These are phyloP conservation scores for Carallia pectinifolia DNA, from an alignment of 345 rosid genomes.

Conservation along the genomic window DNA sequence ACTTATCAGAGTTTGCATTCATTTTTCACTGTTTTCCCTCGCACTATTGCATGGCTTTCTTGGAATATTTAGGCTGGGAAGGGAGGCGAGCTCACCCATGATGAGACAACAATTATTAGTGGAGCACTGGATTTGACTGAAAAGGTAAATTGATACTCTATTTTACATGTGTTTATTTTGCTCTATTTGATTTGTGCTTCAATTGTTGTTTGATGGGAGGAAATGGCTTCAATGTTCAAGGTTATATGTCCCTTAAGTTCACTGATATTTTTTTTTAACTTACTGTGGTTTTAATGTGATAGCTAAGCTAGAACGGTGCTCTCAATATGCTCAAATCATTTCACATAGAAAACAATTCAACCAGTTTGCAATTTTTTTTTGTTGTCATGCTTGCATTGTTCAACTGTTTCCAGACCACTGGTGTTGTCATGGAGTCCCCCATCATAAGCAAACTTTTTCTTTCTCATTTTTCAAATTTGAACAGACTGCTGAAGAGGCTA, in stretches of 20 bases:
- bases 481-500: constrained; percentile 99
- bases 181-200: background rate
- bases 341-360: too few species aligned
- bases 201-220: background rate
- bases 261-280: too few species aligned
- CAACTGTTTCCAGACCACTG: background rate
- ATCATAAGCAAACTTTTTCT: background rate
- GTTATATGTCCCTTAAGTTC: too few species aligned
- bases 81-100: constrained; percentile 98
- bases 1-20: background rate
- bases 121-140: constrained; percentile 95
- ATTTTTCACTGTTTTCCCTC: constrained; percentile 23
- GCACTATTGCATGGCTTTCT: constrained; percentile 26
- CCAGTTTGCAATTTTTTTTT: background rate
- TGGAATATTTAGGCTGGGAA: constrained; percentile 73
- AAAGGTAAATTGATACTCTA: constrained; percentile 45
- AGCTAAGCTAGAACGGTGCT: background rate
- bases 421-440: background rate
- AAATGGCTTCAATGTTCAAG: too few species aligned
- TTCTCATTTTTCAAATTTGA: constrained; percentile 17
- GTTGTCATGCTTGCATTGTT: background rate
- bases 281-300: too few species aligned
- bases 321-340: background rate
- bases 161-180: constrained; percentile 2
- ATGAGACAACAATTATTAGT: constrained; percentile 92